Conservation (phyloP, 768 basidiomycete species). For the Naematelia aurantialba region DNA sequence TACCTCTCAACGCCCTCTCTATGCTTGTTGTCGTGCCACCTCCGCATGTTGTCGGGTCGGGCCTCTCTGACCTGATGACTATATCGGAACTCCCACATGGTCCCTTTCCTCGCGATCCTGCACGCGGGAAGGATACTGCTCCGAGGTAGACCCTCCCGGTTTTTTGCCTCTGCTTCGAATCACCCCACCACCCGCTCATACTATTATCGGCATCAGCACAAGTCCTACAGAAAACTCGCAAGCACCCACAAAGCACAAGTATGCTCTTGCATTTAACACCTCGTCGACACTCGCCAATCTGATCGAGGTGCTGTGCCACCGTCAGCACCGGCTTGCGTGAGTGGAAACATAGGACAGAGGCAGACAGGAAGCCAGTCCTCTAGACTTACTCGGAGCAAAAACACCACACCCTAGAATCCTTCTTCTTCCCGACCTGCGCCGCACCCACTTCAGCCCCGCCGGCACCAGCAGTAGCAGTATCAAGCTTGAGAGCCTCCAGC, state of each 20-base stretch:
- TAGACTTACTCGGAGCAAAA: conserved; percentile 72
- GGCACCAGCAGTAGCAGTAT: conserved; percentile 1
- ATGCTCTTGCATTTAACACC: conserved; percentile 84
- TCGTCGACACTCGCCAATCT: conserved; percentile 75
- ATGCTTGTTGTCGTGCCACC: too few relatives aligned
- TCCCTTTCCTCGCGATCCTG: not conserved
- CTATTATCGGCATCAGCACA: not conserved
- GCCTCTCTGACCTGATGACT: too few relatives aligned
- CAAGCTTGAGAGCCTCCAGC: conserved; percentile 7
- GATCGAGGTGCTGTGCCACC: conserved; percentile 61
- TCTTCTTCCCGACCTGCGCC: conserved; percentile 3
- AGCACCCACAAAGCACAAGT: conserved; percentile 67
- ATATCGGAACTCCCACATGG: not conserved
- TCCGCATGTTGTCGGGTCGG: too few relatives aligned
- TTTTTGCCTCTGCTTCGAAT: too few relatives aligned
- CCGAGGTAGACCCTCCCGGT: too few relatives aligned
- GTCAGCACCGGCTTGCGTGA: too few relatives aligned
- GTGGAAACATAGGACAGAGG: too few relatives aligned
- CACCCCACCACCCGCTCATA: not conserved
- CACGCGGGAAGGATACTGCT: too few relatives aligned
- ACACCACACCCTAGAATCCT: conserved; percentile 68
- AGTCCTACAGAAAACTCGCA: not conserved
- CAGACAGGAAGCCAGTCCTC: not conserved
- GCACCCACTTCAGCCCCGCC: not conserved
- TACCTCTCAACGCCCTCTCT: too few relatives aligned